Evolutionary conservation across 2,329 filamentous ascomycete genomes (phyloP), one percentile per base, ranked within the genome.

Genomic region (Botrytis squamosa): DNA sequence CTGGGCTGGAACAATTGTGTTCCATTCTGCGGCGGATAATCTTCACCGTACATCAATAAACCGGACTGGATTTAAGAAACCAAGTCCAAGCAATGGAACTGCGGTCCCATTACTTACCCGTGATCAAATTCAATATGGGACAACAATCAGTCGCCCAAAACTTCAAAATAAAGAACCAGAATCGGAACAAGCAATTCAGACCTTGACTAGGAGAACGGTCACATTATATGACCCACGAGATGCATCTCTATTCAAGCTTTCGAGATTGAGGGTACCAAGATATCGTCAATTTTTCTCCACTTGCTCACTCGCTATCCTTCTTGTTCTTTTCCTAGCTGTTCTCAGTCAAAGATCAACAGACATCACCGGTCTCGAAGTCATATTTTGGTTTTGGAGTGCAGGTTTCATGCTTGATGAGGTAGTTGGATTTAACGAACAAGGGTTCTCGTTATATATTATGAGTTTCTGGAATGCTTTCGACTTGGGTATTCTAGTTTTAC

Each of bases 401-500:
- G 95, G 95, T 0, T 98, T 97, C 82, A 97, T 98, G 94, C 89
- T 98, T 46, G 95, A 98, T 80, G 95, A 98, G 83, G 88, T 98
- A 36, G 94, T 98, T 29, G 95, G 95, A 18, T 98, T 98, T 85
- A 97, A 95, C 77, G 95, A 98, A 82, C 94, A 98, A 83, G 95
- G 95, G 4, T 98, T 98, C 81, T 95, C 94, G 55, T 88, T 98
- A 44, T 98, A 98, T 83, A 93, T 98, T 80, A 95, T 98, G 90
- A 97, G 94, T 81, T 96, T 98, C 82, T 98, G 95, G 95, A 98
- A 98, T 82, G 90, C 95, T 55, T 97, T 98, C 82, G 95, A 98
- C 80, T 85, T 98, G 55, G 95, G 95, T 14, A 98, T 98, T 71
- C 84, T 98, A 70, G 84, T 97, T 38, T 85, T 98, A 75, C 89